A percentile compares a stretch with the other conserved stretches of the same genome.
These are phyloP conservation scores for Aspergillus sparsus DNA, from an alignment of 495 filamentous ascomycete species.

Conservation along the genomic window DNA sequence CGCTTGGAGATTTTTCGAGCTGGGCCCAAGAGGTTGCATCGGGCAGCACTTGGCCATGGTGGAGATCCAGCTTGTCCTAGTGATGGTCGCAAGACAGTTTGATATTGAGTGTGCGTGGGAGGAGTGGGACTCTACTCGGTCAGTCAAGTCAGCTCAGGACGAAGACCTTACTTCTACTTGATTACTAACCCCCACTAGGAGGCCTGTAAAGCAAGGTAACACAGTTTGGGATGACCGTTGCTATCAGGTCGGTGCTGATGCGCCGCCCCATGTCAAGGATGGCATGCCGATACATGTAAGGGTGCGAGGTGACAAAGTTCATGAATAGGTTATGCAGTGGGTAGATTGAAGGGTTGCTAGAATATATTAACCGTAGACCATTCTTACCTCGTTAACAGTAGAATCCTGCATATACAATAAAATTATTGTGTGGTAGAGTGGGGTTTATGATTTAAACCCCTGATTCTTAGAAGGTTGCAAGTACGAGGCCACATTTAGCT, in stretches of 20 bases:
- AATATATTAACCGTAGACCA: too few relatives aligned
- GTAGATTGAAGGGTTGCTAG: too few relatives aligned
- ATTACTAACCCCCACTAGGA: background rate
- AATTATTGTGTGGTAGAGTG: too few relatives aligned
- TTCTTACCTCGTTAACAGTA: too few relatives aligned
- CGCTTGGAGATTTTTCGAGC: slow-evolving; percentile 45
- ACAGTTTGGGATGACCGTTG: slow-evolving; percentile 1
- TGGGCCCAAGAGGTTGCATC: slow-evolving; percentile 51
- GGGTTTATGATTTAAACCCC: too few relatives aligned
- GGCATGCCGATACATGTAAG: background rate
- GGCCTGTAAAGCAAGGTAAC: background rate
- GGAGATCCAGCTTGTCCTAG: slow-evolving; percentile 41
- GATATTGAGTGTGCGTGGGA: slow-evolving; percentile 23
- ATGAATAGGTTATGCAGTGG: background rate
- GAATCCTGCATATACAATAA: too few relatives aligned
- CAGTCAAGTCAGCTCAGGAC: background rate
- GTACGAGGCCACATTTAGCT: too few relatives aligned
- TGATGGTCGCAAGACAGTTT: slow-evolving; percentile 36
- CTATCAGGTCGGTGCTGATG: background rate
- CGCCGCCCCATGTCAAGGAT: slow-evolving; percentile 1
- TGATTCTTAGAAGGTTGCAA: too few relatives aligned
- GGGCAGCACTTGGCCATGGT: slow-evolving; percentile 46
- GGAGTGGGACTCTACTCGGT: slow-evolving; percentile 15
- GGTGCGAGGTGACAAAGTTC: background rate
- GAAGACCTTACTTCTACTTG: background rate